phyloP scores from a whole-genome alignment of 345 rosid species.

The Toxicodendron radicans region DNA sequence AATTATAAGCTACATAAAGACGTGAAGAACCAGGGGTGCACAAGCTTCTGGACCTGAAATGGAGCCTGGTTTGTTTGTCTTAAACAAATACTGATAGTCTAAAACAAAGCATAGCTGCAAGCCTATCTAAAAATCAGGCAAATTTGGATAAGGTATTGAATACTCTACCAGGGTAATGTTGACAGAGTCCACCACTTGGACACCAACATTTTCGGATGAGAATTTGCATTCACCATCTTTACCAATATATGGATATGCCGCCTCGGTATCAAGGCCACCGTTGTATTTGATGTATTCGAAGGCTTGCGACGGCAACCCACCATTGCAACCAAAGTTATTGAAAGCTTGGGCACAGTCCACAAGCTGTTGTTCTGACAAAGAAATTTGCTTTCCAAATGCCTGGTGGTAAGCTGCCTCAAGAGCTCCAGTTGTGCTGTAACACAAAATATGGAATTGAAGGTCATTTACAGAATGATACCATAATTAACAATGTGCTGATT shows the following conservation, averaged over 20 bases:
- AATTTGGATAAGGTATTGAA: not conserved
- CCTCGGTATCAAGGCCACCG: conserved; percentile 95
- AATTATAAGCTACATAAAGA: too few relatives aligned
- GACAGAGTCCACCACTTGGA: conserved; percentile 63
- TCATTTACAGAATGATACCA: not conserved
- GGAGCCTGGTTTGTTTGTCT: too few relatives aligned
- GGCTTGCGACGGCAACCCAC: conserved; percentile 98
- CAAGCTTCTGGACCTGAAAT: too few relatives aligned
- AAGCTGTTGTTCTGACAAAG: conserved; percentile 96
- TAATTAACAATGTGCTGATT: not conserved
- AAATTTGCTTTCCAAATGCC: conserved; percentile 76
- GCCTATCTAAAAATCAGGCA: not conserved
- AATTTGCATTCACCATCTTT: conserved; percentile 67
- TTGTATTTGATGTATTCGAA: conserved; percentile 88
- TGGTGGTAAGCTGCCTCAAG: conserved; percentile 98
- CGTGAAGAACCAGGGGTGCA: too few relatives aligned
- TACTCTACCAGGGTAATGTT: conserved; percentile 82
- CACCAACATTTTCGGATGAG: conserved; percentile 73
- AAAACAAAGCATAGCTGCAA: too few relatives aligned
- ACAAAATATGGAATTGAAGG: not conserved
- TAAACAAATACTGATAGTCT: too few relatives aligned
- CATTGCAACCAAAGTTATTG: conserved; percentile 84
- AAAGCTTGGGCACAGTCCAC: conserved; percentile 96
- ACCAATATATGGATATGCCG: conserved; percentile 80
- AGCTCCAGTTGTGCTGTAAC: conserved; percentile 88